Evolutionary conservation across 306 rosid species (phyloP).

Genomic region (Alnus glutinosa): DNA sequence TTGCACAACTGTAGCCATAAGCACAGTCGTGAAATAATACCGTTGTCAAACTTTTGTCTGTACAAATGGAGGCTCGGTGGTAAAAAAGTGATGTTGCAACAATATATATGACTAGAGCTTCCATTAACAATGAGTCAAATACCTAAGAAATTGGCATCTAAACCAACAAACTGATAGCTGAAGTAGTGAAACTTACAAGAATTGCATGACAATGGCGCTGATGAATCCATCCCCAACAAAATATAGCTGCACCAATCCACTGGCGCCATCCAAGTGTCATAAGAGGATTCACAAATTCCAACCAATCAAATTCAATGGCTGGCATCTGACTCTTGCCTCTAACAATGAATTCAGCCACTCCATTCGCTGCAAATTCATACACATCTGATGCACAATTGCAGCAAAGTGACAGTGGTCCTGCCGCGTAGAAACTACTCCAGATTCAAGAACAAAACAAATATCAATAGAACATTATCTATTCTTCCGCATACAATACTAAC

Average conservation of each 20-base stretch:
- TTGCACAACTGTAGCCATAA: neutral
- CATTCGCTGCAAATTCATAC: conserved; percentile 43
- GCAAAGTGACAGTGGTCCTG: conserved; percentile 86
- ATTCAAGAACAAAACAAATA: conserved; percentile 39
- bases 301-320: conserved; percentile 49
- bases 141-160: conserved; percentile 21
- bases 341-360: conserved; percentile 61
- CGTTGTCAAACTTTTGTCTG: neutral
- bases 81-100: conserved; percentile 13
- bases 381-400: conserved; percentile 61
- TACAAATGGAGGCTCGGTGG: conserved; percentile 10
- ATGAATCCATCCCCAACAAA: conserved; percentile 88
- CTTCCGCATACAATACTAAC: conserved; percentile 20
- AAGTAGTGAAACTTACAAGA: conserved; percentile 64
- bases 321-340: conserved; percentile 67
- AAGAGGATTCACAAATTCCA: conserved; percentile 56
- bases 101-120: conserved; percentile 10
- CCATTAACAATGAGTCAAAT: conserved; percentile 7
- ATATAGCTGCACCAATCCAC: conserved; percentile 70
- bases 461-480: conserved; percentile 31
- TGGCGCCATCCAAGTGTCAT: conserved; percentile 71
- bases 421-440: conserved; percentile 69
- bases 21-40: neutral
- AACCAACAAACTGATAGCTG: conserved; percentile 1
- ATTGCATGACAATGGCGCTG: conserved; percentile 72